Evolutionary conservation across 306 rosid genomes (phyloP).

Genomic region (Trichosanthes cucumerina): DNA sequence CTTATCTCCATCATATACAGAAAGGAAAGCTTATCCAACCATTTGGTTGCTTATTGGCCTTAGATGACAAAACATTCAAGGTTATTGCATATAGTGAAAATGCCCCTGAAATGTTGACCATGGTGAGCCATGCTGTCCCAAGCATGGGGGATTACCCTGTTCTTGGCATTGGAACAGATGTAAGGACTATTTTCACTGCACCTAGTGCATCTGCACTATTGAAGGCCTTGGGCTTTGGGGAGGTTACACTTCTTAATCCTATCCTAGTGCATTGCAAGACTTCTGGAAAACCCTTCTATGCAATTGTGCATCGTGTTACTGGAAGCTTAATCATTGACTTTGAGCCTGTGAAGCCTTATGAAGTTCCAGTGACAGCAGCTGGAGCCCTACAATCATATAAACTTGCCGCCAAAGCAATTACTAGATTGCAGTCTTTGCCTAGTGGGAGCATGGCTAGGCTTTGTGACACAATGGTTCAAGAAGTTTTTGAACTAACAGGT

Average conservation of each 20-base stretch:
- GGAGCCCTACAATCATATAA: constrained; percentile 93
- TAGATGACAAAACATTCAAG: constrained; percentile 83
- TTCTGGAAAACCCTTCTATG: constrained; percentile 95
- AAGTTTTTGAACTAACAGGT: constrained; percentile 91
- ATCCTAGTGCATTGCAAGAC: constrained; percentile 91
- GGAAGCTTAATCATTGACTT: constrained; percentile 81
- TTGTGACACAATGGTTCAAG: constrained; percentile 91
- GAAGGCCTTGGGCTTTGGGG: constrained; percentile 80
- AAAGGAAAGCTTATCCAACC: constrained; percentile 86
- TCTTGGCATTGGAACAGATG: constrained; percentile 80
- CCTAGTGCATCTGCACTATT: constrained; percentile 81
- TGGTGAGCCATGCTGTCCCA: constrained; percentile 88
- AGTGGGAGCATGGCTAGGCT: constrained; percentile 88
- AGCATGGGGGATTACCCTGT: constrained; percentile 86
- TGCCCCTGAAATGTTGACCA: constrained; percentile 89
- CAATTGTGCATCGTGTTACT: constrained; percentile 71
- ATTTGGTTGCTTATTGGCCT: constrained; percentile 81
- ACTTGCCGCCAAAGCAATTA: constrained; percentile 90
- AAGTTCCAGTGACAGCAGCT: constrained; percentile 85
- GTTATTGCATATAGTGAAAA: constrained; percentile 91
- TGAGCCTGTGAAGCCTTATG: constrained; percentile 90
- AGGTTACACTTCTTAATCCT: constrained; percentile 87
- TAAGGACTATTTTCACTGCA: constrained; percentile 61
- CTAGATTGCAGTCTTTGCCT: constrained; percentile 72
- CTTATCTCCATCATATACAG: constrained; percentile 84